Conservation (phyloP, 1,139 yeast genomes). For the Kurtzmaniella natalensis region DNA sequence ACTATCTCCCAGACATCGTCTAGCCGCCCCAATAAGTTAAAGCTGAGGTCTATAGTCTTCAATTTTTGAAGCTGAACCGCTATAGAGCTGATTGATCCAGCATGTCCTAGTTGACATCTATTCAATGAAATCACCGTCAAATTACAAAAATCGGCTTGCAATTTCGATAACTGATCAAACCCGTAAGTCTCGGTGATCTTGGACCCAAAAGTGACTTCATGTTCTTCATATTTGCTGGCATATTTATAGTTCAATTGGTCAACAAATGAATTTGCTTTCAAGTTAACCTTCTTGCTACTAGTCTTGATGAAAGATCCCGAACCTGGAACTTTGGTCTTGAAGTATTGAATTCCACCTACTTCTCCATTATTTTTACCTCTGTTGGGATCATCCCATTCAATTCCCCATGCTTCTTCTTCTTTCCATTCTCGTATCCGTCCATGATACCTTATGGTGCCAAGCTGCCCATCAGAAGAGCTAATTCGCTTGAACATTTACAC, state of each 20-base stretch:
- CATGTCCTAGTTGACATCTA: conserved; percentile 22
- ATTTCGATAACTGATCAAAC: conserved; percentile 48
- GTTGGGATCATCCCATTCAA: conserved; percentile 77
- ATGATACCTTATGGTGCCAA: conserved; percentile 60
- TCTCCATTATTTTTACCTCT: conserved; percentile 82
- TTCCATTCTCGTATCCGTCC: conserved; percentile 68
- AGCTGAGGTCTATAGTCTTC: conserved; percentile 55
- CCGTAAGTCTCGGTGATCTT: conserved; percentile 64
- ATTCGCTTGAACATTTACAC: conserved; percentile 32
- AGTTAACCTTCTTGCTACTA: conserved; percentile 26
- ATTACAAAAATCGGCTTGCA: conserved; percentile 43
- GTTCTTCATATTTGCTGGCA: conserved; percentile 23
- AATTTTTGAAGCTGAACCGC: conserved; percentile 1
- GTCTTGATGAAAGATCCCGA: conserved; percentile 69
- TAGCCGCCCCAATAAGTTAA: conserved; percentile 49
- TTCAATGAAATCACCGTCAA: conserved; percentile 51
- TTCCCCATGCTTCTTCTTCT: conserved; percentile 52
- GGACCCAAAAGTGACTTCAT: conserved; percentile 36
- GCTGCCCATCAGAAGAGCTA: conserved; percentile 31
- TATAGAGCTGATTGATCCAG: conserved; percentile 9
- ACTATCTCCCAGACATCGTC: conserved; percentile 35
- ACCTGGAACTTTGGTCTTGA: conserved; percentile 27
- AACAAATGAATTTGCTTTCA: conserved; percentile 26
- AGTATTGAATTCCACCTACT: conserved; percentile 58
- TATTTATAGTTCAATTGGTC: conserved; percentile 52